These are phyloP conservation scores for Penicillium roqueforti DNA, from an alignment of 495 filamentous ascomycete genomes.

Conservation along the genomic window DNA sequence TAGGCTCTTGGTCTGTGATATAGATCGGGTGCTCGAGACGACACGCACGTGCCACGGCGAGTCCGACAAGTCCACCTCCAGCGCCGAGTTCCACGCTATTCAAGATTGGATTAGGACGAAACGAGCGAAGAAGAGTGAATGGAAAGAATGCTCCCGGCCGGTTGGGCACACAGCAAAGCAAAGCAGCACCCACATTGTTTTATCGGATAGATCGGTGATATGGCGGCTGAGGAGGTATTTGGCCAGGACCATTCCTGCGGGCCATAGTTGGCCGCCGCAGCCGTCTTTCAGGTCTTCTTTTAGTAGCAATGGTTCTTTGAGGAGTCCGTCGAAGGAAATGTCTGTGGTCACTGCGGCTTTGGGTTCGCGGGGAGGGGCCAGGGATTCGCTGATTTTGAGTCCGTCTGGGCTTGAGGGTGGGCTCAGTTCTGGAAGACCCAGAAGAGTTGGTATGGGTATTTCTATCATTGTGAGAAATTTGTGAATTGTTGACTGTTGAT, in stretches of 20 bases:
- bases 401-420: constrained; percentile 27
- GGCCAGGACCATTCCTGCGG: constrained; percentile 81
- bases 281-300: constrained; percentile 81
- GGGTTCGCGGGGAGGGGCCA: constrained; percentile 61
- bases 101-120: constrained; percentile 4
- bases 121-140: neutral
- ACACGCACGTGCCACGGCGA: constrained; percentile 40
- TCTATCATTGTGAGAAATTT: constrained; percentile 5
- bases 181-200: constrained; percentile 67
- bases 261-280: constrained; percentile 92
- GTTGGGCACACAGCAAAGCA: no score
- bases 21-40: constrained; percentile 46
- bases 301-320: constrained; percentile 64
- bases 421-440: neutral
- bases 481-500: neutral
- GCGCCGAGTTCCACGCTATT: constrained; percentile 85
- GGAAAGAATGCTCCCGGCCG: no score
- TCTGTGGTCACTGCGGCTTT: constrained; percentile 59
- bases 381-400: constrained; percentile 55
- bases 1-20: constrained; percentile 82
- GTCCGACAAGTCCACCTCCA: constrained; percentile 81
- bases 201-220: constrained; percentile 51
- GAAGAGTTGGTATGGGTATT: neutral
- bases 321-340: constrained; percentile 69
- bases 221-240: constrained; percentile 78